These are phyloP conservation scores for Knufia fluminis DNA, from an alignment of 2,329 filamentous ascomycete species.

Conservation along the genomic window DNA sequence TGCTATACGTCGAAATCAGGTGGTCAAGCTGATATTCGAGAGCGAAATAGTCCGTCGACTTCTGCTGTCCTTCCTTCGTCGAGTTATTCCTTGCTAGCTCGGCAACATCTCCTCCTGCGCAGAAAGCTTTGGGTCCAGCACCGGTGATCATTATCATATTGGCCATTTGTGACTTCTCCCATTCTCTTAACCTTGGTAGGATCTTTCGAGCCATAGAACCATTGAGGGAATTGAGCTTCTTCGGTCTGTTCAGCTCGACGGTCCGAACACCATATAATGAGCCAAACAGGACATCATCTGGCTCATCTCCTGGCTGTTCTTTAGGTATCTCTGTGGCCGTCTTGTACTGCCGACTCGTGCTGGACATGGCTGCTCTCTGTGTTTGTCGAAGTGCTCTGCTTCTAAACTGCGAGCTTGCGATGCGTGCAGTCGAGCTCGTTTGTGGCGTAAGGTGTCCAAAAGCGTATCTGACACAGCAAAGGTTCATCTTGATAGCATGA, in stretches of 20 bases:
- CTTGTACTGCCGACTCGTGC: not conserved
- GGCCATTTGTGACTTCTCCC: slow-evolving; percentile 88
- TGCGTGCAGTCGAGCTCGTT: slow-evolving; percentile 7
- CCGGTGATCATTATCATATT: slow-evolving; percentile 91
- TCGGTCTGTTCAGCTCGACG: slow-evolving; percentile 86
- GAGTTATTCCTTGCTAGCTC: slow-evolving; percentile 66
- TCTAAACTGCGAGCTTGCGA: slow-evolving; percentile 1
- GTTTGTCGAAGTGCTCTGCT: not conserved
- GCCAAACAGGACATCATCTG: slow-evolving; percentile 87
- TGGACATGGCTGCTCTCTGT: not conserved
- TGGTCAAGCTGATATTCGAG: slow-evolving; percentile 96
- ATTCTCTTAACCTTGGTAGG: slow-evolving; percentile 77
- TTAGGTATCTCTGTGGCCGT: slow-evolving; percentile 28
- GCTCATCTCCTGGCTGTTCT: slow-evolving; percentile 59
- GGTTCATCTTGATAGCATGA: slow-evolving; percentile 15
- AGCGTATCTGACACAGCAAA: slow-evolving; percentile 21
- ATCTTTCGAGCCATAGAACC: slow-evolving; percentile 95
- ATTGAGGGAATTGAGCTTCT: slow-evolving; percentile 86
- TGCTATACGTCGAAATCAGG: slow-evolving; percentile 82
- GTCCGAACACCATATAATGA: slow-evolving; percentile 81
- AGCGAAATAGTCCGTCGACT: slow-evolving; percentile 76
- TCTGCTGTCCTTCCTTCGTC: slow-evolving; percentile 59
- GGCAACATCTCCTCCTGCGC: slow-evolving; percentile 84
- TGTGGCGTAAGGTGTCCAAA: slow-evolving; percentile 14
- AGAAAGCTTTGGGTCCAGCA: slow-evolving; percentile 73